These are phyloP conservation scores for Metarhizium album DNA, from an alignment of 2,329 filamentous ascomycete species.

Conservation along the genomic window DNA sequence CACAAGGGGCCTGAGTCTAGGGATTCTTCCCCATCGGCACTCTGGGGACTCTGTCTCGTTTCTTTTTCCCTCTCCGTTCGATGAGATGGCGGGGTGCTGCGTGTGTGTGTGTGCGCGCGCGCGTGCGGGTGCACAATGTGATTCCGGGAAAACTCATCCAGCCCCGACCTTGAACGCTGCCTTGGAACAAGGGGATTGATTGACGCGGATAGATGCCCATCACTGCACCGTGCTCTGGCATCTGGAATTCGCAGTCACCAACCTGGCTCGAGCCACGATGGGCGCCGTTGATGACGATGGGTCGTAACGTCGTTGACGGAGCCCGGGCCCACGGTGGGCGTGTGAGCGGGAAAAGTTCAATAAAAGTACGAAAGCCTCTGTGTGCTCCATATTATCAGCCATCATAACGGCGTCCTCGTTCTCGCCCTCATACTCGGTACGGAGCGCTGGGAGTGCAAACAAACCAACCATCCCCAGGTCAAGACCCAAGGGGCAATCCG, in stretches of 20 bases:
- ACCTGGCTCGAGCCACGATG: constrained; percentile 6
- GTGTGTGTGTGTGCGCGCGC: no score
- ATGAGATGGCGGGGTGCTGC: constrained; percentile 7
- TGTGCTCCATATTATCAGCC: not conserved
- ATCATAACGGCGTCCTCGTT: not conserved
- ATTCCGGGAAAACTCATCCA: constrained; percentile 1
- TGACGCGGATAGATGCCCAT: not conserved
- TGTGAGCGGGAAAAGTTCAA: not conserved
- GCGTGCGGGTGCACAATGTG: constrained; percentile 2
- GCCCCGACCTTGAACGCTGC: not conserved
- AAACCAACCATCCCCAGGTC: not conserved
- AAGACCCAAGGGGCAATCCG: not conserved
- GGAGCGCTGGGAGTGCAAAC: not conserved
- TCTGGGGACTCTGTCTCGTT: constrained; percentile 3
- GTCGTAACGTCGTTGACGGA: not conserved
- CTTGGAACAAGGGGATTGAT: not conserved
- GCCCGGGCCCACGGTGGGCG: not conserved
- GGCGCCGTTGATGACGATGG: not conserved
- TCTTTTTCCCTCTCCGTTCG: constrained; percentile 8
- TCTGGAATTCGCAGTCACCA: not conserved
- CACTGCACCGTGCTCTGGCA: not conserved
- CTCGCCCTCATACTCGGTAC: no score
- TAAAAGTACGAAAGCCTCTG: not conserved
- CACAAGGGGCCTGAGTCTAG: not conserved
- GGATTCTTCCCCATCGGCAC: not conserved